These are phyloP conservation scores for Talaromyces borbonicus DNA, from an alignment of 495 filamentous ascomycete species.

Conservation along the genomic window DNA sequence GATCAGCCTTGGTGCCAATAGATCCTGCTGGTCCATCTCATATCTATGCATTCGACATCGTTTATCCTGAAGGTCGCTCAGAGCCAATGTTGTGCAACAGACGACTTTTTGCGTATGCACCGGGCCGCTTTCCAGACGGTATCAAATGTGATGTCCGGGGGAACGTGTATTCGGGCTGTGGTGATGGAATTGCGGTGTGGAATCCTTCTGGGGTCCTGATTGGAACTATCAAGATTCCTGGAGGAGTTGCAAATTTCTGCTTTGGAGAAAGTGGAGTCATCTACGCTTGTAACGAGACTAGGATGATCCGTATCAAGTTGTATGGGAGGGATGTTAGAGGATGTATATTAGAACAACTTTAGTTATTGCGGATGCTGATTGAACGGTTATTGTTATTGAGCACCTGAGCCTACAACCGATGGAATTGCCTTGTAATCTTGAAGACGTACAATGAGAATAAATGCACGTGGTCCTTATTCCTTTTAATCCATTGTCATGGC, in stretches of 20 bases:
- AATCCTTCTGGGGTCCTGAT: slow-evolving; percentile 45
- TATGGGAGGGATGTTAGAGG: too few species aligned
- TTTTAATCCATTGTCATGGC: too few species aligned
- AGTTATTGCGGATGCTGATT: too few species aligned
- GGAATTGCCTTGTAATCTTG: too few species aligned
- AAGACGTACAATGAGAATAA: too few species aligned
- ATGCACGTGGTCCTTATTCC: too few species aligned
- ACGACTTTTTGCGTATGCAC: slow-evolving; percentile 49
- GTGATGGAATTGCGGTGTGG: slow-evolving; percentile 53
- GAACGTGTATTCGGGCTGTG: slow-evolving; percentile 50
- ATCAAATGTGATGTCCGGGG: slow-evolving; percentile 49
- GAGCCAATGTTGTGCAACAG: slow-evolving; percentile 36
- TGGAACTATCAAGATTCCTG: slow-evolving; percentile 41
- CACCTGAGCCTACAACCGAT: too few species aligned
- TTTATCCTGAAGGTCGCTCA: slow-evolving; percentile 7
- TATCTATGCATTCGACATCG: slow-evolving; percentile 25
- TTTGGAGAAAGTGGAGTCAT: slow-evolving; percentile 34
- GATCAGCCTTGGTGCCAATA: neutral
- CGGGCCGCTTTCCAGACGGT: slow-evolving; percentile 47
- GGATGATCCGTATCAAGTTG: too few species aligned
- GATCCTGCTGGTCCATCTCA: too few species aligned
- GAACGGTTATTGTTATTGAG: too few species aligned
- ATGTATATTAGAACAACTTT: too few species aligned
- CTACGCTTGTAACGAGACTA: slow-evolving; percentile 27
- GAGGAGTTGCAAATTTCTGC: slow-evolving; percentile 34